Evolutionary conservation across 2,329 filamentous ascomycete genomes (phyloP), one percentile per base, ranked within the genome.

Genomic region (Metarhizium guizhouense): DNA sequence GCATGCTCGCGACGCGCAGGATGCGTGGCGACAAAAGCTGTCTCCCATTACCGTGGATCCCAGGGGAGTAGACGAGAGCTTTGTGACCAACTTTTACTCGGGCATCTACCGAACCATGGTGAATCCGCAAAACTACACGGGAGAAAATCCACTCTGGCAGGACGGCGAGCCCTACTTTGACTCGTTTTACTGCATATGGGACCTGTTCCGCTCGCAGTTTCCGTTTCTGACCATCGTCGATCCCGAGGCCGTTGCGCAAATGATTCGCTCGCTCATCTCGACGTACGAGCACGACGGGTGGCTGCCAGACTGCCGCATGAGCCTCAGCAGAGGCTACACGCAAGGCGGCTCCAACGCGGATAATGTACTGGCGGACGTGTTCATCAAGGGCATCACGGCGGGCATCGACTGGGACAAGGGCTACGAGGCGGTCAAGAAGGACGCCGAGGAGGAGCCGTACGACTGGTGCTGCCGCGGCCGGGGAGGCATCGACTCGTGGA

Each of bases 281-380:
- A 88, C 81, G 1, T 91, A 90, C 61, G 76, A 76, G 34, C 78
- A 87, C 61, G 77, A 85, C 60, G 87, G 87, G 0, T 89, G 83
- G 73, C 71, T 91, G 5, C 87, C 87, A 0, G 87, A 91, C 65
- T 90, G 86, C 60, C 80, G 86, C 40, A 90, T 90, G 86, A 84
- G 79, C n/a, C 75, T 90, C 1, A 87, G 81, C 66, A 87, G 86
- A 65, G 87, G 87, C 0, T 86, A 80, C 63, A 88, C 85, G 0
- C 87, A 90, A 71, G 86, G 87, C 11, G 88, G 87, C 0, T 88
- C 85, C 0, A 90, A 90, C 57, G 84, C 86, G 10, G 86, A 90
- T 62, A 78, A 85, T 7, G 76, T 90, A 1, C 72, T 90, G 2
- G 82, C 79, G 0, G 87, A 90, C 62, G 82, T 82, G 0, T 88